phyloP scores from a whole-genome alignment of 2,329 filamentous ascomycete species.

The Xylaria hypoxylon region DNA sequence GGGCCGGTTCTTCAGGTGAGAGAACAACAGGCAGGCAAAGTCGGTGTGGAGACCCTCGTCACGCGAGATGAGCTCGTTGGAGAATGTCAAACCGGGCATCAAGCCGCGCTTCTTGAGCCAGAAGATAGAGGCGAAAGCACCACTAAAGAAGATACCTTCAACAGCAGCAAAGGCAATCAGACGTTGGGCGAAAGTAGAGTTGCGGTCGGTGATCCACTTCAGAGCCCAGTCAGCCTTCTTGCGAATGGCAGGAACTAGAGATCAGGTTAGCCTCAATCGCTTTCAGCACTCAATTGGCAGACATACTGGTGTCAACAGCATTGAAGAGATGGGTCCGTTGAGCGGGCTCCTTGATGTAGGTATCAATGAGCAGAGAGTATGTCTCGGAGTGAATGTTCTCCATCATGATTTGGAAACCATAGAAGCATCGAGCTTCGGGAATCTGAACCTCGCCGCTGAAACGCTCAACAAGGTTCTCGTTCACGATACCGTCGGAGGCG shows the following conservation, averaged over 20 bases:
- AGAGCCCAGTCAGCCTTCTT: conserved; percentile 99
- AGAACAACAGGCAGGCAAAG: conserved; percentile 97
- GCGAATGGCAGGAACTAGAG: conserved; percentile 88
- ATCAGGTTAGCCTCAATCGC: conserved; percentile 35
- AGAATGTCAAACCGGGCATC: conserved; percentile 98
- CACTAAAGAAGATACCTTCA: conserved; percentile 99
- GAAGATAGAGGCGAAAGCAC: conserved; percentile 98
- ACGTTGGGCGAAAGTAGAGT: conserved; percentile 94
- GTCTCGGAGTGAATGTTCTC: conserved; percentile 99
- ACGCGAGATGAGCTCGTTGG: conserved; percentile 99
- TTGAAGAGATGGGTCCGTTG: conserved; percentile 97
- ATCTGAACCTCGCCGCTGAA: conserved; percentile 98
- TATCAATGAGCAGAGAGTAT: conserved; percentile 98
- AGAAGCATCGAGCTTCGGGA: conserved; percentile 98
- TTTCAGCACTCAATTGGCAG: conserved; percentile 1
- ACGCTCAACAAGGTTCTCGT: conserved; percentile 98
- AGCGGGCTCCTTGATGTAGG: conserved; percentile 97
- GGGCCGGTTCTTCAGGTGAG: conserved; percentile 94
- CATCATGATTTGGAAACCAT: conserved; percentile 99
- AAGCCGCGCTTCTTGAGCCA: conserved; percentile 99
- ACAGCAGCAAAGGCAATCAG: conserved; percentile 97
- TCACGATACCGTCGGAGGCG: conserved; percentile 98
- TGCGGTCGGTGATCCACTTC: conserved; percentile 91
- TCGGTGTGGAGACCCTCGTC: conserved; percentile 99
- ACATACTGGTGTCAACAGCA: conserved; percentile 93